Evolutionary conservation across 1,139 yeast species (phyloP).

Genomic region (Pichia sp.): DNA sequence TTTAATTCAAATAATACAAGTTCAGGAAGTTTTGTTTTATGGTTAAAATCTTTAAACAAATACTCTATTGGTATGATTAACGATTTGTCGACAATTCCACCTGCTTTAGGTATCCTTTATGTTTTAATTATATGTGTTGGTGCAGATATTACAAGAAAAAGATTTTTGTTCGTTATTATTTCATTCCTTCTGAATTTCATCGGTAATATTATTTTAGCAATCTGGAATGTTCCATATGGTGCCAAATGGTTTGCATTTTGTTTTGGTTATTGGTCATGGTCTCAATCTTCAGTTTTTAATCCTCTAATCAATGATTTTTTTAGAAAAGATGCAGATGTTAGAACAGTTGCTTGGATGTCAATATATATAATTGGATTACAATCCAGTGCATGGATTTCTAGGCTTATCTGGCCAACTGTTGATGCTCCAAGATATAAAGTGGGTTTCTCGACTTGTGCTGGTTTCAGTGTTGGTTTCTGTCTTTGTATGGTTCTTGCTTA

Average conservation of each 20-base stretch:
- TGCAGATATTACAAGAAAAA: slow-evolving; percentile 43
- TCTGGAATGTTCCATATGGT: slow-evolving; percentile 41
- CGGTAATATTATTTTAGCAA: slow-evolving; percentile 38
- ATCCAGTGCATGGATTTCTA: slow-evolving; percentile 38
- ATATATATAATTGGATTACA: slow-evolving; percentile 43
- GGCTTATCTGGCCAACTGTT: slow-evolving; percentile 44
- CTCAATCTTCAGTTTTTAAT: slow-evolving; percentile 37
- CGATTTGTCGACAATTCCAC: slow-evolving; percentile 39
- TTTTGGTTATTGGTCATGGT: slow-evolving; percentile 44
- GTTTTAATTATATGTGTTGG: slow-evolving; percentile 38
- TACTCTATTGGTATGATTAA: slow-evolving; percentile 38
- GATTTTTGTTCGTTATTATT: slow-evolving; percentile 41
- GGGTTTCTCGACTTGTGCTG: slow-evolving; percentile 38
- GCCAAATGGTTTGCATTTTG: slow-evolving; percentile 48
- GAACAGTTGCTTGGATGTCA: slow-evolving; percentile 40
- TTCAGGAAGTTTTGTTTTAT: slow-evolving; percentile 47
- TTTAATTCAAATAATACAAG: slow-evolving; percentile 38
- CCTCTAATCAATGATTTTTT: slow-evolving; percentile 44
- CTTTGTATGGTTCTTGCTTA: slow-evolving; percentile 37
- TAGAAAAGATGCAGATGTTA: slow-evolving; percentile 38
- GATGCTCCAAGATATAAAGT: slow-evolving; percentile 46
- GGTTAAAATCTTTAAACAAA: slow-evolving; percentile 43
- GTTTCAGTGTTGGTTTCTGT: slow-evolving; percentile 23
- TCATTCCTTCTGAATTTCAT: slow-evolving; percentile 36
- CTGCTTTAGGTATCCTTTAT: slow-evolving; percentile 47